Evolutionary conservation across 371 early-diverging fungal species (phyloP).

Genomic region (Cokeromyces recurvatus): DNA sequence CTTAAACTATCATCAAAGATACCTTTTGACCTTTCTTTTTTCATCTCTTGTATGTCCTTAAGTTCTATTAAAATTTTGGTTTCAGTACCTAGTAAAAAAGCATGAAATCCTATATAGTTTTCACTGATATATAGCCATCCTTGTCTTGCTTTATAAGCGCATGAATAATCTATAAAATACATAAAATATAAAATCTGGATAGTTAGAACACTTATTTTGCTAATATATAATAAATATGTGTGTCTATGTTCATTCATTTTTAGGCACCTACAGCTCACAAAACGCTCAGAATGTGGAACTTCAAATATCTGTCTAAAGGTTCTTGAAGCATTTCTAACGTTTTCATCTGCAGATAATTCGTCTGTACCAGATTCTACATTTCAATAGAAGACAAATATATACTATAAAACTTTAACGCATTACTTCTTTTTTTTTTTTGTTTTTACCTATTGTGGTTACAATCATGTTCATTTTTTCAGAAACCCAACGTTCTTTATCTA

Average conservation of each 20-base stretch:
- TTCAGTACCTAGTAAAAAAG: slow-evolving; percentile 88
- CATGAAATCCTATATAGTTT: slow-evolving; percentile 91
- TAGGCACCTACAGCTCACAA: slow-evolving; percentile 76
- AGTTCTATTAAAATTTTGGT: slow-evolving; percentile 85
- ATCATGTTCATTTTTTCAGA: slow-evolving; percentile 85
- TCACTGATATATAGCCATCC: slow-evolving; percentile 97
- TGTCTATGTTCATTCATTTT: background rate
- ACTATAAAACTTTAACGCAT: no score
- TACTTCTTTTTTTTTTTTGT: background rate
- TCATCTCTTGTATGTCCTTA: slow-evolving; percentile 83
- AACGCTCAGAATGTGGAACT: slow-evolving; percentile 75
- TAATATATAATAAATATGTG: no score
- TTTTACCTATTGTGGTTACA: slow-evolving; percentile 70
- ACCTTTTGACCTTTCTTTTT: slow-evolving; percentile 85
- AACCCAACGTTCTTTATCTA: slow-evolving; percentile 81
- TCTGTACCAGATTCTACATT: slow-evolving; percentile 64
- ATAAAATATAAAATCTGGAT: no score
- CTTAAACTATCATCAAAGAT: slow-evolving; percentile 84
- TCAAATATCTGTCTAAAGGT: slow-evolving; percentile 89
- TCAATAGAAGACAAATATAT: background rate
- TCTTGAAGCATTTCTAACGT: slow-evolving; percentile 83
- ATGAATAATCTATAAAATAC: slow-evolving; percentile 75
- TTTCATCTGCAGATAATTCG: slow-evolving; percentile 77
- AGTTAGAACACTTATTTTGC: no score
- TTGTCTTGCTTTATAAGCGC: slow-evolving; percentile 83